Percentiles rank a stretch among this genome's conserved stretches.
Evolutionary conservation across 768 basidiomycete species (phyloP).

Genomic region (Pleurotus ostreatus): DNA sequence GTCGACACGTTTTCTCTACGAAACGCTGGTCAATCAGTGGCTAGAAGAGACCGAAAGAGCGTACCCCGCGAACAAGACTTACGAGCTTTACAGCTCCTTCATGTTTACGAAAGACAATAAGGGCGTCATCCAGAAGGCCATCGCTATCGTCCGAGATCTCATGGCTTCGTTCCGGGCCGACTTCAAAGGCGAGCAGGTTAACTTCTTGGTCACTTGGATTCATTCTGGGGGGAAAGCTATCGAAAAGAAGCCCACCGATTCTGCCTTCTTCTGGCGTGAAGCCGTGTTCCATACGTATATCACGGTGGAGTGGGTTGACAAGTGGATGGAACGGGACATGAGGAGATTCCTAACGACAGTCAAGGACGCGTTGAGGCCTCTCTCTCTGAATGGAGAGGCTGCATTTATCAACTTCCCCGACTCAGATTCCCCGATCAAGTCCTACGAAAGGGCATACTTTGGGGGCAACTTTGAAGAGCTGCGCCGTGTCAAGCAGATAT

Average conservation of each 20-base stretch:
- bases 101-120: too few species aligned
- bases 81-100: too few species aligned
- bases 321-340: slow-evolving; percentile 15
- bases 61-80: slow-evolving; percentile 13
- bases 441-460: slow-evolving; percentile 9
- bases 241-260: neutral
- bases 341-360: slow-evolving; percentile 9
- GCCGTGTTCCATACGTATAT: slow-evolving; percentile 12
- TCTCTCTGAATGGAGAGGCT: slow-evolving; percentile 11
- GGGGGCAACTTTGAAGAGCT: slow-evolving; percentile 12
- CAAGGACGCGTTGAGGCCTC: slow-evolving; percentile 9
- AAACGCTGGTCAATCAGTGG: slow-evolving; percentile 15
- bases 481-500: slow-evolving; percentile 12
- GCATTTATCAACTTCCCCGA: slow-evolving; percentile 15
- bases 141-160: too few species aligned
- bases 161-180: slow-evolving; percentile 4
- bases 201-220: slow-evolving; percentile 14
- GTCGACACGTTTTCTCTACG: slow-evolving; percentile 15
- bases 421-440: neutral
- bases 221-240: slow-evolving; percentile 12
- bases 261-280: slow-evolving; percentile 14
- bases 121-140: too few species aligned
- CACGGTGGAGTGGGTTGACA: slow-evolving; percentile 16
- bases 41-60: slow-evolving; percentile 12
- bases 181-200: slow-evolving; percentile 12